Conservation (phyloP, 148 eudicot species). For the Rhododendron molle region DNA sequence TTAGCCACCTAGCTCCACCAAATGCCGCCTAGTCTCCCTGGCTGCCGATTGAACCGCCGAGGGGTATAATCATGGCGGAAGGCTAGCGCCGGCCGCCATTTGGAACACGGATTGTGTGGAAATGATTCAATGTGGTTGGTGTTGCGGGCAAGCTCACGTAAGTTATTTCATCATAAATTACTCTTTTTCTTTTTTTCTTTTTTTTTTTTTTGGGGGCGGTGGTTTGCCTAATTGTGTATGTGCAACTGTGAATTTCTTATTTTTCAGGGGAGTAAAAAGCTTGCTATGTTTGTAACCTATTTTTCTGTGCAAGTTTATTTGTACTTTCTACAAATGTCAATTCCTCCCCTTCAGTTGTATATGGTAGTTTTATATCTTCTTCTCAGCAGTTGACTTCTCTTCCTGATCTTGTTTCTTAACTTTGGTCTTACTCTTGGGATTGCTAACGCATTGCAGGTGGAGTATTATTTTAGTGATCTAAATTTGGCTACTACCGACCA, state of each 20-base stretch:
- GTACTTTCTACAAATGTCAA: neutral
- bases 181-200: too few relatives aligned
- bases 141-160: neutral
- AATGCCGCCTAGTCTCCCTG: too few relatives aligned
- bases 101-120: neutral
- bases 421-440: slow-evolving; percentile 4
- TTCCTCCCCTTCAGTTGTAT: neutral
- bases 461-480: slow-evolving; percentile 95
- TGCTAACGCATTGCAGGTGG: slow-evolving; percentile 55
- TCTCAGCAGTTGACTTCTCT: neutral
- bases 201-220: too few relatives aligned
- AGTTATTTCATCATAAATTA: neutral
- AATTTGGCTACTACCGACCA: slow-evolving; percentile 98
- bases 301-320: neutral
- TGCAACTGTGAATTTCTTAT: neutral
- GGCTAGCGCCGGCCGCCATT: neutral
- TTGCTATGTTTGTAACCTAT: neutral
- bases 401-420: neutral
- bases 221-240: neutral
- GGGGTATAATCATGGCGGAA: too few relatives aligned
- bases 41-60: too few relatives aligned
- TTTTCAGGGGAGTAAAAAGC: neutral
- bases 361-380: neutral
- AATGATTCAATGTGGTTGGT: neutral
- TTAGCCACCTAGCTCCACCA: neutral